Conservation (phyloP, 2,329 filamentous ascomycete genomes). For the Penicillium sp. region DNA sequence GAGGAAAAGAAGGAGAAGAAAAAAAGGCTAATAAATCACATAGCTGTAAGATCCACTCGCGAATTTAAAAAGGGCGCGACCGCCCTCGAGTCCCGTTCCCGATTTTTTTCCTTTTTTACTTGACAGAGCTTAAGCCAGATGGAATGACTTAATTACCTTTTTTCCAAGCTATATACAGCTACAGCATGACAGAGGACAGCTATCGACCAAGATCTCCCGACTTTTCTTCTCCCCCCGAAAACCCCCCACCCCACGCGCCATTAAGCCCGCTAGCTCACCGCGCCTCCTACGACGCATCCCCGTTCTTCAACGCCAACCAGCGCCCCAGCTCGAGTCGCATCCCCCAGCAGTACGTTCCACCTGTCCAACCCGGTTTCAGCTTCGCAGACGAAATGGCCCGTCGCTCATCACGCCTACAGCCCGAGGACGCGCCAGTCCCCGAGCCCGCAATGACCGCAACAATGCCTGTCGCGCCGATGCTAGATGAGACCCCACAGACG, state of each 20-base stretch:
- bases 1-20: conserved; percentile 2
- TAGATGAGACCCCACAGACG: conserved; percentile 21
- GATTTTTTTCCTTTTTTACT: conserved; percentile 5
- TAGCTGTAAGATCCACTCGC: conserved; percentile 6
- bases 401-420: conserved; percentile 39
- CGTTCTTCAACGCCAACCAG: conserved; percentile 44
- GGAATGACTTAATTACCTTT: conserved; percentile 1
- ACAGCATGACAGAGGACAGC: conserved; percentile 47
- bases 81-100: conserved; percentile 14
- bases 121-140: conserved; percentile 19
- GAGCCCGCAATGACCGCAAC: conserved; percentile 13
- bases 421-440: conserved; percentile 29
- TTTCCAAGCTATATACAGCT: conserved; percentile 4
- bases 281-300: conserved; percentile 48
- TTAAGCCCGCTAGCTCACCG: conserved; percentile 38
- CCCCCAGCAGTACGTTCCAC: conserved; percentile 39
- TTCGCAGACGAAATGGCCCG: conserved; percentile 41
- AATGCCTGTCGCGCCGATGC: conserved; percentile 22
- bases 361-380: conserved; percentile 22
- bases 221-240: conserved; percentile 47
- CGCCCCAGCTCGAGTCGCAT: conserved; percentile 27
- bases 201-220: conserved; percentile 52
- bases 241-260: conserved; percentile 32
- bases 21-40: conserved; percentile 6
- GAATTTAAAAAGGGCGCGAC: conserved; percentile 40